Evolutionary conservation across 2,329 filamentous ascomycete genomes (phyloP), one percentile per base, ranked within the genome.

Genomic region (Byssoonygena ceratinophila): DNA sequence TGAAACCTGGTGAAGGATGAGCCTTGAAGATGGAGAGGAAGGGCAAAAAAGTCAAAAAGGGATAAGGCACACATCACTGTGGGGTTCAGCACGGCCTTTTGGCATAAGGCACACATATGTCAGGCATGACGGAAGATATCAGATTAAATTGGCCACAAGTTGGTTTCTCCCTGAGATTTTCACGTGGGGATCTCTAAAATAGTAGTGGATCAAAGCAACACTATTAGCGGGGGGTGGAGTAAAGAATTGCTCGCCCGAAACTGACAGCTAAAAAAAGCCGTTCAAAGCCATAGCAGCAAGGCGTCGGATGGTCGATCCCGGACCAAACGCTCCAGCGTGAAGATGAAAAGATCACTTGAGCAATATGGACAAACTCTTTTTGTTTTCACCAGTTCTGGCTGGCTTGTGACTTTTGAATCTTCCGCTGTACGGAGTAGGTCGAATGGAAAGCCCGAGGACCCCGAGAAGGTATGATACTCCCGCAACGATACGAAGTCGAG

Each of bases 21-120:
- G 14, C 20, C 14, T 22, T 37, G 31, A 20, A 8, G 41, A 45
- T 18, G 36, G 32, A 39, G 31, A 18, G 34, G 31, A 29, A 36
- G 14, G 32, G 32, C 8, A 36, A 36, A 22, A 12, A 48, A 31
- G 11, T 37, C n/a, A 14, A 50, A 50, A 43, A 37, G 14, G 4
- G 6, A 32, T 50, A 41, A 50, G 47, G 47, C 37, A 31, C 27
- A 37, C 36, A 50, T 50, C 36, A 43, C 29, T 43, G 47, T 50
- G 47, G 47, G 47, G 47, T 50, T 43, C 18, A 50, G 47, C 37
- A 50, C 47, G 47, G 37, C 47, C 37, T 41, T 34, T 41, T 47
- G 31, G 18, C 36, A 50, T 50, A 50, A 37, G 47, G 47, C 47
- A 40, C 25, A 32, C 34, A 49, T 12, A 49, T 49, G 46, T 32